Percentiles rank a stretch among this genome's conserved stretches.
Conservation (phyloP, 345 rosid genomes). For the Gossypium mustelinum region DNA sequence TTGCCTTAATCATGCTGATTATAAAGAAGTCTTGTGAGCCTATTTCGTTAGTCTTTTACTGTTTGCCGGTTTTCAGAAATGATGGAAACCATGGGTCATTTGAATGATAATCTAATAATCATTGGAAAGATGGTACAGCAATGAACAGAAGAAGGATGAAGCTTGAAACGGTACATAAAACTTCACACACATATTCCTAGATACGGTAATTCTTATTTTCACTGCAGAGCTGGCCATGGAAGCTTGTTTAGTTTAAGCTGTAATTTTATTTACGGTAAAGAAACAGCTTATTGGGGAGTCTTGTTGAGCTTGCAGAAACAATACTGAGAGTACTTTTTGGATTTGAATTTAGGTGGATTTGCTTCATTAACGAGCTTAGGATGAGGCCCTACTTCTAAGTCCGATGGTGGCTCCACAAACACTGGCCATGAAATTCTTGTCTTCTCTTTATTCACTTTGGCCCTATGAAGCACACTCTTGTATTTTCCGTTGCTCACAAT, state of each 20-base stretch:
- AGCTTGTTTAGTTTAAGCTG: neutral
- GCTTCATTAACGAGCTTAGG: conserved; percentile 40
- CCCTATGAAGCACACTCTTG: conserved; percentile 51
- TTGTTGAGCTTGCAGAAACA: conserved; percentile 42
- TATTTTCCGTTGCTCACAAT: conserved; percentile 67
- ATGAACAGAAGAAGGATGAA: too few species aligned
- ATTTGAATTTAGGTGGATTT: conserved; percentile 51
- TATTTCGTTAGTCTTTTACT: too few species aligned
- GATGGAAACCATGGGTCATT: too few species aligned
- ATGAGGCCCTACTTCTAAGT: conserved; percentile 57
- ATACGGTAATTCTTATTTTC: too few species aligned
- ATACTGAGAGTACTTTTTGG: conserved; percentile 57
- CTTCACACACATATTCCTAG: too few species aligned
- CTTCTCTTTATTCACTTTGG: conserved; percentile 38
- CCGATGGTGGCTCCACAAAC: conserved; percentile 73
- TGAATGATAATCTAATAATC: too few species aligned
- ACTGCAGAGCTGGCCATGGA: neutral
- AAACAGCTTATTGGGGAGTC: neutral
- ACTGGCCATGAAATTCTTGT: conserved; percentile 61
- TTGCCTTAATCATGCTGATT: too few species aligned
- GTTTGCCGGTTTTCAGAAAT: too few species aligned
- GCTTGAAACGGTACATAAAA: too few species aligned
- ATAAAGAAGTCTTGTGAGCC: too few species aligned
- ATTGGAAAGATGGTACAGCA: too few species aligned
- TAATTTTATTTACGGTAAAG: neutral